A percentile compares a stretch with the other conserved stretches of the same genome.
These are phyloP conservation scores for Oleoguttula mirabilis DNA, from an alignment of 495 filamentous ascomycete genomes.

Conservation along the genomic window DNA sequence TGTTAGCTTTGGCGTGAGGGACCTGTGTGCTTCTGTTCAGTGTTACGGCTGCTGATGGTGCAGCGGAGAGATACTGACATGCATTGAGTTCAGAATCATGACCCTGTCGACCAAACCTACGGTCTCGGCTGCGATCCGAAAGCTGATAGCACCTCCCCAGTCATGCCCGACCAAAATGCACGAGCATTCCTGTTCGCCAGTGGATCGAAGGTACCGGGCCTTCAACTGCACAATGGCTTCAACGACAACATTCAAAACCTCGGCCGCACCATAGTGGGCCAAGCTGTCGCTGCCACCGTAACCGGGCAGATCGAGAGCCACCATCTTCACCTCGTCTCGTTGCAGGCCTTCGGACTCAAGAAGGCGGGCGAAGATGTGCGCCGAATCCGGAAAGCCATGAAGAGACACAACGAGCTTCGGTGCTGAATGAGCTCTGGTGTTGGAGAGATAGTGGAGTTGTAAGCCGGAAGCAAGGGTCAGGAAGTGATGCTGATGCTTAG, in stretches of 20 bases:
- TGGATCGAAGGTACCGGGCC: conserved; percentile 27
- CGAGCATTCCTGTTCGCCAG: conserved; percentile 9
- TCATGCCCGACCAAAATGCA: conserved; percentile 44
- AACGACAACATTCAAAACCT: conserved; percentile 39
- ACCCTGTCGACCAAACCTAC: conserved; percentile 42
- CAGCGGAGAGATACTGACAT: too few species aligned
- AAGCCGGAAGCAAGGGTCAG: conserved; percentile 36
- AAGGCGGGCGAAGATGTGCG: conserved; percentile 37
- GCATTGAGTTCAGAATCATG: conserved; percentile 38
- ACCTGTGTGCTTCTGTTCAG: too few species aligned
- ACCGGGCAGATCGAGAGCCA: conserved; percentile 45
- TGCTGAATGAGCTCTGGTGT: neutral
- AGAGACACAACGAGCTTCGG: conserved; percentile 41
- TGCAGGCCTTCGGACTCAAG: conserved; percentile 29
- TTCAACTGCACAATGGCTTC: conserved; percentile 39
- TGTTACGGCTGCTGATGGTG: too few species aligned
- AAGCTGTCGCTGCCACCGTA: conserved; percentile 43
- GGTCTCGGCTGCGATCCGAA: conserved; percentile 44
- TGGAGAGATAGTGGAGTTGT: conserved; percentile 42
- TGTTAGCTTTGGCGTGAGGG: too few species aligned
- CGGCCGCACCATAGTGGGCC: conserved; percentile 35
- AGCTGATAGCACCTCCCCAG: conserved; percentile 43
- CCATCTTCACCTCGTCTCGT: conserved; percentile 29
- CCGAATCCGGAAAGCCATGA: conserved; percentile 50
- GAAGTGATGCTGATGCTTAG: too few species aligned